phyloP scores from a whole-genome alignment of 2,329 filamentous ascomycete genomes.

The Lachnellula hyalina region DNA sequence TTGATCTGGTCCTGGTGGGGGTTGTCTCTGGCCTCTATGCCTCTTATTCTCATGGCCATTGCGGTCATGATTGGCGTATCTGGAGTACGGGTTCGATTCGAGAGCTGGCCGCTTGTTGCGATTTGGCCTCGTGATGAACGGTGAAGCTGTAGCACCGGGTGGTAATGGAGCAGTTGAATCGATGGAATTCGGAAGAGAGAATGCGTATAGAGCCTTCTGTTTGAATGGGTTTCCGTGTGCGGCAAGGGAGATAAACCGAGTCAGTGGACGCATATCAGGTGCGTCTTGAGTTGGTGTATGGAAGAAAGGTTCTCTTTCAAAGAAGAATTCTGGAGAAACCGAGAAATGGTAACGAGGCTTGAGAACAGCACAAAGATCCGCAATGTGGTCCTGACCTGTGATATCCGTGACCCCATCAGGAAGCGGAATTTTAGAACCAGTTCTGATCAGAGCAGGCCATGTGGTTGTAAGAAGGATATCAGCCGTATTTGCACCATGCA shows the following conservation, averaged over 20 bases:
- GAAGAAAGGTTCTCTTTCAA: constrained; percentile 89
- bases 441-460: constrained; percentile 74
- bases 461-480: constrained; percentile 84
- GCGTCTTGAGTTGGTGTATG: constrained; percentile 51
- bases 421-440: constrained; percentile 60
- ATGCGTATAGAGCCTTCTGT: constrained; percentile 77
- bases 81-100: constrained; percentile 44
- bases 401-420: constrained; percentile 47
- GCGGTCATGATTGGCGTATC: constrained; percentile 47
- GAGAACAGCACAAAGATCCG: constrained; percentile 70
- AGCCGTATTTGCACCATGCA: constrained; percentile 70
- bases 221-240: constrained; percentile 70
- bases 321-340: constrained; percentile 58
- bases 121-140: constrained; percentile 50
- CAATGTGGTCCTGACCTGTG: constrained; percentile 58
- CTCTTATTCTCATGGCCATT: constrained; percentile 37
- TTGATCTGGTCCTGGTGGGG: constrained; percentile 65
- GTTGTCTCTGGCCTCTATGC: constrained; percentile 41
- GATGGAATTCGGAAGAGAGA: constrained; percentile 60
- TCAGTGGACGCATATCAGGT: constrained; percentile 56
- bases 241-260: constrained; percentile 86
- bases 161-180: constrained; percentile 59
- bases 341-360: constrained; percentile 93
- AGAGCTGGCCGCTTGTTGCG: constrained; percentile 53
- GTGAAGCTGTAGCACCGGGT: constrained; percentile 67